These are phyloP conservation scores for Angomonas desouzai DNA, from an alignment of 208 protist species.

Conservation along the genomic window DNA sequence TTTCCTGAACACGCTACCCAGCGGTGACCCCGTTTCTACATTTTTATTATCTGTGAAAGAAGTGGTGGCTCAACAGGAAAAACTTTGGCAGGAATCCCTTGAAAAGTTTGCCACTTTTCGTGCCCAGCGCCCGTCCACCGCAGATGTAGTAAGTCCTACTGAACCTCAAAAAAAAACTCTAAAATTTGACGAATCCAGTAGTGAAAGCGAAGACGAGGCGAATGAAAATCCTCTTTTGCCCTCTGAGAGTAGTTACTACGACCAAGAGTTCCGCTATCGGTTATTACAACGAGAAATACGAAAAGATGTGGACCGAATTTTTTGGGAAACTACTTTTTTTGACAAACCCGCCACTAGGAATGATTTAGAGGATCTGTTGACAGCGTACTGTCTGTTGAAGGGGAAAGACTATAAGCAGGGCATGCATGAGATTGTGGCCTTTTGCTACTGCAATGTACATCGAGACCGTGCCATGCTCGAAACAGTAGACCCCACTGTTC, in stretches of 20 bases:
- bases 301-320: constrained; percentile 68
- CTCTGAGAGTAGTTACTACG: constrained; percentile 46
- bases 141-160: neutral
- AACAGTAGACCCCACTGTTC: neutral
- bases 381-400: constrained; percentile 56
- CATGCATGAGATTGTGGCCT: constrained; percentile 89
- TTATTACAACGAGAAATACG: constrained; percentile 29
- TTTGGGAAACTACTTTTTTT: constrained; percentile 60
- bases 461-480: constrained; percentile 29
- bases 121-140: too few species aligned
- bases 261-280: constrained; percentile 44
- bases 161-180: neutral
- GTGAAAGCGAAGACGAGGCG: neutral
- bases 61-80: neutral
- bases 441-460: constrained; percentile 57
- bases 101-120: constrained; percentile 5
- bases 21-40: neutral
- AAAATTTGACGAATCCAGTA: constrained; percentile 6
- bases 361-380: constrained; percentile 42
- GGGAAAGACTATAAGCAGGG: constrained; percentile 79
- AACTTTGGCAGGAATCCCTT: neutral
- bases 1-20: constrained; percentile 33
- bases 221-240: constrained; percentile 63
- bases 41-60: neutral
- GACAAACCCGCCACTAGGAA: constrained; percentile 23